phyloP scores from a whole-genome alignment of 2,329 filamentous ascomycete species.

The Elsinoe arachidis region DNA sequence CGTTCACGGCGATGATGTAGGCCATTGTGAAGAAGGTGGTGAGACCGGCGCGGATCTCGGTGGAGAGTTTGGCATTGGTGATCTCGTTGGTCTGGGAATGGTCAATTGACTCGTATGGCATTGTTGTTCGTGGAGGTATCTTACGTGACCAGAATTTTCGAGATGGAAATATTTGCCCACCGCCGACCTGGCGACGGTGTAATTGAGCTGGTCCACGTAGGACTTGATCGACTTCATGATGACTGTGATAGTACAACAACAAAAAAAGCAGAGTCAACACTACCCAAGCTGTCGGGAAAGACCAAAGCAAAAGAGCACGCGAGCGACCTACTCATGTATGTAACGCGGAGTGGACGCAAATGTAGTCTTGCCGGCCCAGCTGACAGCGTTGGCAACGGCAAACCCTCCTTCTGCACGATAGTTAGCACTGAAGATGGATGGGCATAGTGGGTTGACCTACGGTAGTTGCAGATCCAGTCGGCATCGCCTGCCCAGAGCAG shows the following conservation, averaged over 20 bases:
- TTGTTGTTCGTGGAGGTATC: background rate
- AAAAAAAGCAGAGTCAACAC: background rate
- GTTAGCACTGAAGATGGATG: background rate
- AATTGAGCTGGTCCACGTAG: slow-evolving; percentile 23
- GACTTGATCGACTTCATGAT: slow-evolving; percentile 13
- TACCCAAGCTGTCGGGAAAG: background rate
- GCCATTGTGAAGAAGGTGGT: slow-evolving; percentile 64
- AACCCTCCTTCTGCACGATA: slow-evolving; percentile 34
- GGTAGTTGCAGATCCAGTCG: slow-evolving; percentile 53
- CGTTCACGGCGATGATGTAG: slow-evolving; percentile 64
- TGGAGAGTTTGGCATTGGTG: slow-evolving; percentile 69
- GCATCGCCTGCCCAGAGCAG: slow-evolving; percentile 50
- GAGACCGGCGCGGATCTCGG: slow-evolving; percentile 73
- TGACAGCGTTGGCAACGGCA: slow-evolving; percentile 30
- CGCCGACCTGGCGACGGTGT: slow-evolving; percentile 52
- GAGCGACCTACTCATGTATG: slow-evolving; percentile 1
- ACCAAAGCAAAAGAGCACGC: background rate
- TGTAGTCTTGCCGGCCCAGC: slow-evolving; percentile 35
- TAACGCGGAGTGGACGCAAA: slow-evolving; percentile 30
- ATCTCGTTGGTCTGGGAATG: slow-evolving; percentile 55
- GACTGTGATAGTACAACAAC: background rate
- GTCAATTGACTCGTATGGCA: background rate
- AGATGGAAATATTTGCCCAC: slow-evolving; percentile 70
- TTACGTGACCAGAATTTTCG: slow-evolving; percentile 72
- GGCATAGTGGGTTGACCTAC: background rate